Conservation (phyloP, 345 rosid genomes). For the Leavenworthia alabamica region DNA sequence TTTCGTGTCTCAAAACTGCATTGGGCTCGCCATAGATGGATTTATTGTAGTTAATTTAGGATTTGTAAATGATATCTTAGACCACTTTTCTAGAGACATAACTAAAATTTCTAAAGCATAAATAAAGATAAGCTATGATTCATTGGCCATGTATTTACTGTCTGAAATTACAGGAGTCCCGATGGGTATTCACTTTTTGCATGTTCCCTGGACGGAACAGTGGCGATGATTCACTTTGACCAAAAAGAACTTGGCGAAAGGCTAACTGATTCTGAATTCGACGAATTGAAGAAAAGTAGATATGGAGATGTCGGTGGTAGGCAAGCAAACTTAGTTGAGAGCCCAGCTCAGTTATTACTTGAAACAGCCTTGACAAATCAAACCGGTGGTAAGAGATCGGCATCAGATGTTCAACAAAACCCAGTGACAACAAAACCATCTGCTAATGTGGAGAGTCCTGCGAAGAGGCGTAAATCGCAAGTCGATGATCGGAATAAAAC, state of each 20-base stretch:
- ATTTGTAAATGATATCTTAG: not conserved
- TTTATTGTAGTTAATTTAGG: not conserved
- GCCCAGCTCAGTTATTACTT: conserved; percentile 87
- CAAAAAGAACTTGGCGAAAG: conserved; percentile 68
- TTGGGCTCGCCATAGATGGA: not conserved
- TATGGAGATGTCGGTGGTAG: conserved; percentile 95
- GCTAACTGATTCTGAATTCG: conserved; percentile 71
- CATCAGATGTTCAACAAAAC: conserved; percentile 52
- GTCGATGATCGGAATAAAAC: conserved; percentile 47
- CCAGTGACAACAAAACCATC: conserved; percentile 49
- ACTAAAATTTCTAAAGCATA: not conserved
- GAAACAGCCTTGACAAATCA: conserved; percentile 85
- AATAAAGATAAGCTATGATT: not conserved
- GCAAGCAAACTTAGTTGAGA: conserved; percentile 87
- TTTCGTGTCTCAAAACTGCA: not conserved
- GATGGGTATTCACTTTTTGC: conserved; percentile 96
- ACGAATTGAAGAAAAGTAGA: conserved; percentile 82
- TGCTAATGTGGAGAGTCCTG: conserved; percentile 36
- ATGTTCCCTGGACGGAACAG: conserved; percentile 97
- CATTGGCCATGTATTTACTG: conserved; percentile 4
- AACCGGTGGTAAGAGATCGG: conserved; percentile 53
- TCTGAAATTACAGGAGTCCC: conserved; percentile 66
- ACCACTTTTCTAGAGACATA: not conserved
- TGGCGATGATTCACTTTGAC: conserved; percentile 86
- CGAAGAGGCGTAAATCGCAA: conserved; percentile 52